A percentile compares a stretch with the other conserved stretches of the same genome.
Evolutionary conservation across 176 grass and related monocot species (phyloP).

Genomic region (Neostapfia colusana): DNA sequence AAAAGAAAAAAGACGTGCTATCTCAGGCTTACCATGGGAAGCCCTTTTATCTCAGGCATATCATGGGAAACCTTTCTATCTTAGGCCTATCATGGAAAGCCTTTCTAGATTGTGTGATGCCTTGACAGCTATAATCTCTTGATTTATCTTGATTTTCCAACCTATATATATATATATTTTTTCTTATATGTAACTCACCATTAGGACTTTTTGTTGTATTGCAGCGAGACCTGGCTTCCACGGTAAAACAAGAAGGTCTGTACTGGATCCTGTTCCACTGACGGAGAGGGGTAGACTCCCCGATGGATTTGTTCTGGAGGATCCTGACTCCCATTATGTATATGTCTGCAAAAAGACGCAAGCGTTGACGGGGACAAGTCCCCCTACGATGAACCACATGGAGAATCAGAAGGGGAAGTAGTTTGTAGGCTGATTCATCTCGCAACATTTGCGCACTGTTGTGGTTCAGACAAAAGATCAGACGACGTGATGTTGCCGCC

Average conservation of each 20-base stretch:
- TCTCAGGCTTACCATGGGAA: too few species aligned
- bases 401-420: slow-evolving; percentile 31
- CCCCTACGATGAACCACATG: slow-evolving; percentile 22
- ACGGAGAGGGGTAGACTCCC: slow-evolving; percentile 64
- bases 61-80: too few species aligned
- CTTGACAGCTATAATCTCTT: not conserved
- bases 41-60: too few species aligned
- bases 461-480: slow-evolving; percentile 33
- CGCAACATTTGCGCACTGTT: slow-evolving; percentile 32
- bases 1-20: not conserved
- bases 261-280: slow-evolving; percentile 78
- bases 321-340: slow-evolving; percentile 96
- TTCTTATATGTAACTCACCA: slow-evolving; percentile 1
- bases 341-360: slow-evolving; percentile 80
- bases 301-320: slow-evolving; percentile 72
- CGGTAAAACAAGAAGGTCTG: slow-evolving; percentile 49
- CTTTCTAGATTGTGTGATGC: not conserved
- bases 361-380: slow-evolving; percentile 33
- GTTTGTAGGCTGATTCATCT: slow-evolving; percentile 38
- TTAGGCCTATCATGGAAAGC: not conserved
- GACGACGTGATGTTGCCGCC: slow-evolving; percentile 36
- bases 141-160: not conserved
- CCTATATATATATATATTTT: not conserved
- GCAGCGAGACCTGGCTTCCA: slow-evolving; percentile 87
- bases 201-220: slow-evolving; percentile 41